Evolutionary conservation across 768 basidiomycete species (phyloP).

Genomic region (Termitomyces sp.): DNA sequence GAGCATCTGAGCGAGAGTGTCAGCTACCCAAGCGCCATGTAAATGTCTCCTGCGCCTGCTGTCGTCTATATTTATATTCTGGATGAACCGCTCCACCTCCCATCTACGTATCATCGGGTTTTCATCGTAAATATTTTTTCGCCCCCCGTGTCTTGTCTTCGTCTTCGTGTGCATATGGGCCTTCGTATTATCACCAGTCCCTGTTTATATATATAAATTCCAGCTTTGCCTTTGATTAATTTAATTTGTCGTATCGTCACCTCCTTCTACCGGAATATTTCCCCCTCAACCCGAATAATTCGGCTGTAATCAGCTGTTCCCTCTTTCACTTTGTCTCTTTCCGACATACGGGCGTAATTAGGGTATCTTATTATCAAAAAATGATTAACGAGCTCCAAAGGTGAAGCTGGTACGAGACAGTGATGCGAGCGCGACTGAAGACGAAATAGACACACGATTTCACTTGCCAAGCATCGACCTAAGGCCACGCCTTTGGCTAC

Average conservation of each 20-base stretch:
- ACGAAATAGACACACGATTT: too few species aligned
- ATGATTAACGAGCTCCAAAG: not conserved
- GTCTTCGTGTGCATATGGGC: not conserved
- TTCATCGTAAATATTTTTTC: not conserved
- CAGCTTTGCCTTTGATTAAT: conserved; percentile 2
- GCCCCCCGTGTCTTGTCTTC: not conserved
- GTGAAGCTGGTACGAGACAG: too few species aligned
- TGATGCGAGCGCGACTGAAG: too few species aligned
- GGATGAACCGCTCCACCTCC: not conserved
- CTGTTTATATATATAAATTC: conserved; percentile 4
- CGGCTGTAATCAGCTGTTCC: not conserved
- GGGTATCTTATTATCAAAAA: not conserved
- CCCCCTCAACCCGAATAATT: too few species aligned
- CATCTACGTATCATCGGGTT: not conserved
- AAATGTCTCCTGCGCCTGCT: not conserved
- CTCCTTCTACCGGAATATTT: too few species aligned
- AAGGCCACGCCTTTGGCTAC: too few species aligned
- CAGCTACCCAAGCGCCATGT: conserved; percentile 51
- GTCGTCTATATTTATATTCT: not conserved
- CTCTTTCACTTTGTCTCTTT: not conserved
- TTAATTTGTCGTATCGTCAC: not conserved
- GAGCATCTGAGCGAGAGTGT: conserved; percentile 85
- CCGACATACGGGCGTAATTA: not conserved
- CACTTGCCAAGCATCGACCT: too few species aligned
- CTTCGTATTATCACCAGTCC: not conserved